phyloP scores from a whole-genome alignment of 345 rosid species.

The Populus euphratica region DNA sequence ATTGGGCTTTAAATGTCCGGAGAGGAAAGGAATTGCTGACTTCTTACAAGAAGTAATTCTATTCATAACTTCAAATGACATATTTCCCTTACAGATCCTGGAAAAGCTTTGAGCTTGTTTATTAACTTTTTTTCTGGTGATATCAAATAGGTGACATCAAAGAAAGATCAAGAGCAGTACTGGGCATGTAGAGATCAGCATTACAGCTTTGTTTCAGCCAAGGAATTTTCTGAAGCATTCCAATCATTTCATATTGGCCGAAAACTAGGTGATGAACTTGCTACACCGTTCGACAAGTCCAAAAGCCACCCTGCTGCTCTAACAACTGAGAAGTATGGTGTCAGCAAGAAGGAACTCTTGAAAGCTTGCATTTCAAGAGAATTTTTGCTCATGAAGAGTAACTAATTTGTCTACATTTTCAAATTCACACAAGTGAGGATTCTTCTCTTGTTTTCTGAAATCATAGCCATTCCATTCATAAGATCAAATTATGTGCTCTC shows the following conservation, averaged over 20 bases:
- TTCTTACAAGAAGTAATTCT: slow-evolving; percentile 69
- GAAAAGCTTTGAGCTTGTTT: not conserved
- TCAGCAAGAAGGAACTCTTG: slow-evolving; percentile 53
- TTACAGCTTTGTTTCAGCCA: slow-evolving; percentile 51
- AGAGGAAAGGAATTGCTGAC: slow-evolving; percentile 81
- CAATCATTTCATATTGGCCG: slow-evolving; percentile 62
- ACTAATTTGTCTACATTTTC: slow-evolving; percentile 73
- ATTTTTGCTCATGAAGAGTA: slow-evolving; percentile 80
- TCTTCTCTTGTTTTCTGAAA: not conserved
- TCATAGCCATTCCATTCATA: not conserved
- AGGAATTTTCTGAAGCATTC: slow-evolving; percentile 62
- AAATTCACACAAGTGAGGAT: slow-evolving; percentile 40
- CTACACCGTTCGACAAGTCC: slow-evolving; percentile 64
- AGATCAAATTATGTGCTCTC: not conserved
- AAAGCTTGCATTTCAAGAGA: slow-evolving; percentile 78
- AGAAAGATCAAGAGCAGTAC: slow-evolving; percentile 80
- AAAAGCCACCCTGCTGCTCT: slow-evolving; percentile 72
- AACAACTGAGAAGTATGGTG: slow-evolving; percentile 62
- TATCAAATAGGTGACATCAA: slow-evolving; percentile 53
- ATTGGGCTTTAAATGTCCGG: slow-evolving; percentile 70
- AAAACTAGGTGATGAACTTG: slow-evolving; percentile 60
- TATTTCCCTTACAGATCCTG: not conserved
- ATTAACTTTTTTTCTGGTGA: not conserved
- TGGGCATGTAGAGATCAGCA: slow-evolving; percentile 60
- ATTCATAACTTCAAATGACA: not conserved